Base-by-base conservation (phyloP, 1,139 yeast species). In the Yamadazyma atmosphaerica region DNA sequence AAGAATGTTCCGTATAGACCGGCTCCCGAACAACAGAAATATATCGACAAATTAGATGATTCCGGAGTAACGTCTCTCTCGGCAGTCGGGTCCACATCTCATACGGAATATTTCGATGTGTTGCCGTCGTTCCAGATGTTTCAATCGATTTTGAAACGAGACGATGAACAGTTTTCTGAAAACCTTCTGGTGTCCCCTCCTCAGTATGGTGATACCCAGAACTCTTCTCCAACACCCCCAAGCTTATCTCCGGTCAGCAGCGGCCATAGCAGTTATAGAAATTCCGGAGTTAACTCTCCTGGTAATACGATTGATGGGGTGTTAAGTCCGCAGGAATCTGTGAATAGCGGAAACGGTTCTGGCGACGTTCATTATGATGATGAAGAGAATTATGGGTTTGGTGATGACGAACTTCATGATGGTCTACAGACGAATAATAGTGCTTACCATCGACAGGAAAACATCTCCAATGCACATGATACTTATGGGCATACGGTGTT, bases 121-220 rank as follows among this genome's bases (percentile, higher is more conserved):
- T 56, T 80, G 33, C 86, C 86, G 1, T 77, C 84, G 1, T 81
- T 80, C 52, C 83, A 79, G 47, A 77, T 80, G 82, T 79, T 75
- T 48, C 80, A 75, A 47, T 68, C 77, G 19, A 67, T 80, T 41
- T 63, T 79, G 42, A 74, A 73, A 41, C 52, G 83, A 39, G 73
- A 71, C 44, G 73, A 68, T 40, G 50, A 51, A 27, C 77, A 72
- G 46, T 72, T 72, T 41, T 56, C 52, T 38, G 77, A 72, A 43
- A 62, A 67, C 40, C 52, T 64, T 16, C 49, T 58, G 14, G 61
- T 61, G 0, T 44, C 51, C 8, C 77, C 78, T 2, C 78, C 78
- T 1, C 55, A 46, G 2, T 72, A 72, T 44, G 72, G 68, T 3
- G 75, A 65, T 36, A 52, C 61, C 4, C 31, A 49, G 3, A 59